Base-by-base conservation (phyloP, 805 yeast genomes). In the Yamadazyma akitaensis region DNA sequence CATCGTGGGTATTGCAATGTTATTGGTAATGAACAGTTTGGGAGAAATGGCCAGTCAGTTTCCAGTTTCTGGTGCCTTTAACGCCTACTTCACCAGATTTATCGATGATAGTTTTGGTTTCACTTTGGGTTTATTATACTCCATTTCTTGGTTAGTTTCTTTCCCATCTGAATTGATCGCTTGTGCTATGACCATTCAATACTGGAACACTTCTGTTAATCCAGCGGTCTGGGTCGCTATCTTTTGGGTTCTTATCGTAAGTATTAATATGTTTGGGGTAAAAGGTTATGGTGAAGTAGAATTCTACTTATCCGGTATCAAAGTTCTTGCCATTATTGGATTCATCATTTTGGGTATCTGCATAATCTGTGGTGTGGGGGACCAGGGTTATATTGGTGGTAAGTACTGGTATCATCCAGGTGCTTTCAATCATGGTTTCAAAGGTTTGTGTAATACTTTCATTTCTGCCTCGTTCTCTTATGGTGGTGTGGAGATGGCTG, bases 11-110 rank as follows among this genome's bases (percentile, higher is more conserved):
- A 55, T 71, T 11, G 73, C 80, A 66, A 72, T 84, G 37, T 77
- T 74, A 57, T 70, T 77, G 51, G 81, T 82, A 47, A 77, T 82
- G 58, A 76, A 75, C 46, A 77, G 81, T 24, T 73, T 80, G 53
- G 87, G 88, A 47, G 89, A 84, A 59, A 67, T 77, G 51, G 87
- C 83, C 44, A 78, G 78, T 49, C 70, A 64, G 48, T 61, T 59
- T 60, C 74, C 65, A 35, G 66, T 61, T 53, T 71, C 57, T 21
- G 74, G 74, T 47, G 66, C 72, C 19, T 68, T 67, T 46, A 64
- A 62, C 26, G 59, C 70, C n/a, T 67, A 57, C 42, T 66, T 63
- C 41, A 55, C 70, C 10, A 53, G 70, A 51, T 68, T 68, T 46
- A 61, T 67, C 17, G 71, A 65, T 40, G 61, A 68, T 7, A 59